These are phyloP conservation scores for Echeveria elegans DNA, from an alignment of 164 flowering plant species.

Conservation along the genomic window DNA sequence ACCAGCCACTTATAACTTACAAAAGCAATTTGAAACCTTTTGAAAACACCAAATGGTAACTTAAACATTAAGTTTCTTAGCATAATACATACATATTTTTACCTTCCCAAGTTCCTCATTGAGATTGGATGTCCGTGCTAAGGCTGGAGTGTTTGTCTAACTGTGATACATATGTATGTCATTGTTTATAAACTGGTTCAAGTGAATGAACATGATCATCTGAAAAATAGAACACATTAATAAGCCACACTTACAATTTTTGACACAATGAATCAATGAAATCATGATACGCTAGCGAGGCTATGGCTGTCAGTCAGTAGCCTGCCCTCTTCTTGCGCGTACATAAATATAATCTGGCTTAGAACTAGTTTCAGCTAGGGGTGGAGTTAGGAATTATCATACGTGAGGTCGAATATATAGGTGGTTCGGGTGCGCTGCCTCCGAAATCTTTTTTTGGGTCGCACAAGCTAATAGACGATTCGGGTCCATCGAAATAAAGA, in stretches of 20 bases:
- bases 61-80: not conserved
- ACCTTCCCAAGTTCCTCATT: conserved; percentile 99
- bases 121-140: conserved; percentile 92
- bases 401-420: no score
- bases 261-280: not conserved
- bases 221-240: conserved; percentile 19
- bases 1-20: not conserved
- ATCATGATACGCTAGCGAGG: no score
- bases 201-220: conserved; percentile 95
- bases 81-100: not conserved
- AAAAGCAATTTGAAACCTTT: not conserved
- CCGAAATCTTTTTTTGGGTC: no score
- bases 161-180: conserved; percentile 83
- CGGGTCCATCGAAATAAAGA: no score
- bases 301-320: no score
- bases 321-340: no score
- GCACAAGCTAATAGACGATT: no score
- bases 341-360: no score
- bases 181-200: conserved; percentile 84
- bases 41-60: not conserved
- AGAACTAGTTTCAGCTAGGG: no score
- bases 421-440: no score
- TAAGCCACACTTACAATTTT: not conserved
- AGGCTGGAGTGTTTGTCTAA: conserved; percentile 84
- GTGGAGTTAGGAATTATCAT: no score